Percentiles rank a stretch among this genome's conserved stretches.
These are phyloP conservation scores for Mortierella sp. DNA, from an alignment of 371 early-diverging fungal genomes.

Conservation along the genomic window DNA sequence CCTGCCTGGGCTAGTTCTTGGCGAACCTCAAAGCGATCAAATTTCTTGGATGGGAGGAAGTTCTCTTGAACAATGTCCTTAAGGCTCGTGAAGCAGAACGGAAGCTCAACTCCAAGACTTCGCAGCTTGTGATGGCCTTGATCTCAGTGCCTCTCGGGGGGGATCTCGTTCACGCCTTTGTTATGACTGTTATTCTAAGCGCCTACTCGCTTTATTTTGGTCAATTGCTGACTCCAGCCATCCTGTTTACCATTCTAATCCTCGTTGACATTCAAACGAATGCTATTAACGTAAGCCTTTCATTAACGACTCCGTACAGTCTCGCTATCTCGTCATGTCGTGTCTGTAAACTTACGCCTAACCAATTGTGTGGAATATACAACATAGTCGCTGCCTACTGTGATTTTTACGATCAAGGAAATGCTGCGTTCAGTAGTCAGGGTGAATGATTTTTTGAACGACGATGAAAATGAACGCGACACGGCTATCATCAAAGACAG, in stretches of 20 bases:
- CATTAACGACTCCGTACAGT: too few relatives aligned
- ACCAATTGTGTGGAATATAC: neutral
- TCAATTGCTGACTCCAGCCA: conserved; percentile 35
- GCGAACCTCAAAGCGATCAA: conserved; percentile 53
- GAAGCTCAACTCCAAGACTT: conserved; percentile 26
- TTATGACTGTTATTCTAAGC: conserved; percentile 26
- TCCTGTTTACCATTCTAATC: conserved; percentile 44
- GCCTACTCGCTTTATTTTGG: conserved; percentile 29
- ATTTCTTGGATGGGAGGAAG: conserved; percentile 51
- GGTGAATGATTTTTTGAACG: conserved; percentile 41
- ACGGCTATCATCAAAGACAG: conserved; percentile 47
- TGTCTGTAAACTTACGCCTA: neutral
- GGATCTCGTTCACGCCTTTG: conserved; percentile 52
- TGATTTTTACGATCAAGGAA: conserved; percentile 29
- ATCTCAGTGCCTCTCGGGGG: conserved; percentile 55
- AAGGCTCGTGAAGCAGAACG: conserved; percentile 40
- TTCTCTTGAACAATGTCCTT: conserved; percentile 31
- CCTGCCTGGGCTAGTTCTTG: conserved; percentile 23
- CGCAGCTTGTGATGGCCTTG: conserved; percentile 48
- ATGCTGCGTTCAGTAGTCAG: conserved; percentile 48
- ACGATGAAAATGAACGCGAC: conserved; percentile 54
- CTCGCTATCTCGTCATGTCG: too few relatives aligned
- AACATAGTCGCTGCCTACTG: conserved; percentile 35
- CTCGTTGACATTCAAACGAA: conserved; percentile 46
- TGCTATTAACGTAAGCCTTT: conserved; percentile 41